Conservation (phyloP, 306 rosid species). For the Cercis canadensis region DNA sequence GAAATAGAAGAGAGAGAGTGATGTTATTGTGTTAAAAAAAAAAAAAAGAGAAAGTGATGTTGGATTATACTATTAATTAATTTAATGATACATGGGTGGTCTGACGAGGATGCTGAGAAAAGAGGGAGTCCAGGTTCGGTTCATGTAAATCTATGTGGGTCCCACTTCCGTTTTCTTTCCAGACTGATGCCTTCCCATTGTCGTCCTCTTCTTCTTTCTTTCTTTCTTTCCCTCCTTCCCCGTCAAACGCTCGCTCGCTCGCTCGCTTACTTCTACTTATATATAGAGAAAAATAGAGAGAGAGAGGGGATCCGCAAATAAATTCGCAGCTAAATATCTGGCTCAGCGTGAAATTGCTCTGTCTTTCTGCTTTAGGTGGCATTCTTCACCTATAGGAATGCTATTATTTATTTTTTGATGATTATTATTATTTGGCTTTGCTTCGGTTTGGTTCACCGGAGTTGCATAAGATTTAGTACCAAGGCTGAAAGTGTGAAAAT, state of each 20-base stretch:
- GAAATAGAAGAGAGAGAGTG: too few species aligned
- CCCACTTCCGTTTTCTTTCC: constrained; percentile 32
- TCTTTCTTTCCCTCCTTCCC: not conserved
- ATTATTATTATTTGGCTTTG: not conserved
- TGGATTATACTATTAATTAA: too few species aligned
- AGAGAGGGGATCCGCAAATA: not conserved
- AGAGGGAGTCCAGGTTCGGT: constrained; percentile 53
- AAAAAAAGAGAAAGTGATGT: too few species aligned
- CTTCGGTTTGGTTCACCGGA: not conserved
- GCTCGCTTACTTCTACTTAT: not conserved
- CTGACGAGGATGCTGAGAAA: constrained; percentile 3
- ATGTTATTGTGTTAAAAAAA: too few species aligned
- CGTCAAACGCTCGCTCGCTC: too few species aligned
- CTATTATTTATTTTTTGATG: too few species aligned
- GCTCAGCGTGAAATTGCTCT: not conserved
- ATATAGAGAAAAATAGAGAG: too few species aligned
- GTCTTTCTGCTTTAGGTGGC: not conserved
- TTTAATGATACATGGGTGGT: not conserved
- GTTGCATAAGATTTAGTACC: not conserved
- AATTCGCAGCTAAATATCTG: not conserved
- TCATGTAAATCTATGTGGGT: constrained; percentile 50
- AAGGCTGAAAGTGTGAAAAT: too few species aligned
- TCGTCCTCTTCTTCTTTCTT: not conserved
- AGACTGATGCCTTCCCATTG: not conserved
- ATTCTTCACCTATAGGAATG: not conserved